Evolutionary conservation across 495 filamentous ascomycete species (phyloP).

Genomic region (Aspergillus heteromorphus): DNA sequence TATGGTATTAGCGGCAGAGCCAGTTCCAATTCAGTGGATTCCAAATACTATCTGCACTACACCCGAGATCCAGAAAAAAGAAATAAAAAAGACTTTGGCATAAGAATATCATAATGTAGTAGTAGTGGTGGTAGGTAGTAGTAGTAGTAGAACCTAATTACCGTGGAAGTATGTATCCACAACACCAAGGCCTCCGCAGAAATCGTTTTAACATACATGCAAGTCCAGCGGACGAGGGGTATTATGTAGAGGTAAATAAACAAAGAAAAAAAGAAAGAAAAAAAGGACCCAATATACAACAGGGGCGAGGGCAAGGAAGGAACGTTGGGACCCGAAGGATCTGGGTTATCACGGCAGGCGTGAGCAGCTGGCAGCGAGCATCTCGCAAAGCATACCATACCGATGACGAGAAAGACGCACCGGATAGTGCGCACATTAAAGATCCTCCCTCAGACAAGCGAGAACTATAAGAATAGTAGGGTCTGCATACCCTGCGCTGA

Average conservation of each 20-base stretch:
- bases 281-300: conserved; percentile 25
- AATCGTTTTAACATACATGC: conserved; percentile 26
- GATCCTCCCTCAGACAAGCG: neutral
- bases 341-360: neutral
- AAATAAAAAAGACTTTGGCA: too few species aligned
- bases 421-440: neutral
- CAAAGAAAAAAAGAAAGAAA: conserved; percentile 21
- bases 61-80: neutral
- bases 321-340: neutral
- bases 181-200: conserved; percentile 15
- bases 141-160: conserved; percentile 6
- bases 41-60: neutral
- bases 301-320: conserved; percentile 17
- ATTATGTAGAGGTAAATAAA: conserved; percentile 29
- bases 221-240: conserved; percentile 31
- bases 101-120: neutral
- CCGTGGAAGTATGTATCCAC: conserved; percentile 9
- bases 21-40: too few species aligned
- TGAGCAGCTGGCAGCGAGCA: neutral
- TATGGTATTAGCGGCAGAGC: too few species aligned
- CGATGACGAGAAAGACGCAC: too few species aligned
- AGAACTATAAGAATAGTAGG: neutral
- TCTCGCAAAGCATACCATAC: too few species aligned
- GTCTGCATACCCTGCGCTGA: neutral
- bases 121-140: too few species aligned